phyloP scores from a whole-genome alignment of 352 stramenopile species.

The Pythium sukuiense region DNA sequence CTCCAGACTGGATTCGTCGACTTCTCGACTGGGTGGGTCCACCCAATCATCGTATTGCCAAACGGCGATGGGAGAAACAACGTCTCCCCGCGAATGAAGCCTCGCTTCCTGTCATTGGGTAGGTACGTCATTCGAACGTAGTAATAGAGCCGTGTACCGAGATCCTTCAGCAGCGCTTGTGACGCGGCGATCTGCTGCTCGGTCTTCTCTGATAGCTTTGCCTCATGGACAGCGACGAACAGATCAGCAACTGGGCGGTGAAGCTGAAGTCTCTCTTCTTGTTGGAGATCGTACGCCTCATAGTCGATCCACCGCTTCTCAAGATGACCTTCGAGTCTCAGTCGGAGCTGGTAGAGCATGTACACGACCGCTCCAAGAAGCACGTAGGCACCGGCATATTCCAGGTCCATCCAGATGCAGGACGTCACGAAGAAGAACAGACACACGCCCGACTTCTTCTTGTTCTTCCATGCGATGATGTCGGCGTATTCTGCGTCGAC shows the following conservation, averaged over 20 bases:
- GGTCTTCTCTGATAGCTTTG: constrained; percentile 47
- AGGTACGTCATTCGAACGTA: constrained; percentile 80
- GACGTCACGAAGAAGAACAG: constrained; percentile 58
- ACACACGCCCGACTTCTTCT: constrained; percentile 68
- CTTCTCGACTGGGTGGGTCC: constrained; percentile 70
- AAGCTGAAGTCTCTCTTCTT: constrained; percentile 71
- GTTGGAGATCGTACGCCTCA: constrained; percentile 69
- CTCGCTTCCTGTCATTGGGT: constrained; percentile 69
- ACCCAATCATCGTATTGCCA: constrained; percentile 66
- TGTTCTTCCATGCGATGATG: constrained; percentile 88
- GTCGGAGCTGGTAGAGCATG: constrained; percentile 77
- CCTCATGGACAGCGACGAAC: constrained; percentile 74
- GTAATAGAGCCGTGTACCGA: constrained; percentile 61
- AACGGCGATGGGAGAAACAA: constrained; percentile 69
- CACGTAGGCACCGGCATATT: constrained; percentile 73
- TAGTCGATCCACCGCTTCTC: constrained; percentile 77
- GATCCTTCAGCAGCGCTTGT: constrained; percentile 59
- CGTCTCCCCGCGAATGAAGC: constrained; percentile 40
- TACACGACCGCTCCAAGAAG: constrained; percentile 62
- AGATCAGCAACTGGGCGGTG: constrained; percentile 74
- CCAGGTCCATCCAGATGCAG: constrained; percentile 73
- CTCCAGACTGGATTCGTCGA: constrained; percentile 51
- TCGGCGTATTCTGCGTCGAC: constrained; percentile 74
- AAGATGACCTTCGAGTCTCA: constrained; percentile 65
- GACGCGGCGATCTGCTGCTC: constrained; percentile 61